Evolutionary conservation across 2,329 filamentous ascomycete species (phyloP).

Genomic region (Sporothrix pseudoabietina): DNA sequence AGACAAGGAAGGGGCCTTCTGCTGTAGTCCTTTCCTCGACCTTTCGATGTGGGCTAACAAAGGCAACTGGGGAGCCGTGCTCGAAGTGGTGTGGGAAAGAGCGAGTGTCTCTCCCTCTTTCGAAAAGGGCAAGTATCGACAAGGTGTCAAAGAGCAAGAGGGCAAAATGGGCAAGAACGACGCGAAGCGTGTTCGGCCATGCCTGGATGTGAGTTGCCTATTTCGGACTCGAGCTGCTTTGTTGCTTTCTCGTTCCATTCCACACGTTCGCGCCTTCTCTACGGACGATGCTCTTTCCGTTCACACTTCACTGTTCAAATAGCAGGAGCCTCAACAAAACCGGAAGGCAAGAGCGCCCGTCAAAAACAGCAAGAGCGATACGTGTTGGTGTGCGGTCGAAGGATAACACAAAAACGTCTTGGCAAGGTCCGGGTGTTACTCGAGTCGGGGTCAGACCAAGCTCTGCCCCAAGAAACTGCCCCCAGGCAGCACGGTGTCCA

Average conservation of each 20-base stretch:
- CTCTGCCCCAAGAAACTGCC: background rate
- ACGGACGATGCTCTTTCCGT: too few relatives aligned
- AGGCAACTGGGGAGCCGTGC: background rate
- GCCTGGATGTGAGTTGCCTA: background rate
- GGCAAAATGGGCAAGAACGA: background rate
- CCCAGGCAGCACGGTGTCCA: background rate
- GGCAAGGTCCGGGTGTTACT: background rate
- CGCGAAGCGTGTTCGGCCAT: slow-evolving; percentile 4
- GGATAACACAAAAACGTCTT: background rate
- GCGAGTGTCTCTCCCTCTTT: slow-evolving; percentile 3
- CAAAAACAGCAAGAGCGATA: background rate
- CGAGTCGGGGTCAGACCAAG: slow-evolving; percentile 3
- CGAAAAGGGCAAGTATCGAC: slow-evolving; percentile 8
- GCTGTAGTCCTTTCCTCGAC: background rate
- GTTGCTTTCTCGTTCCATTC: background rate
- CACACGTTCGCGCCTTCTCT: slow-evolving; percentile 2
- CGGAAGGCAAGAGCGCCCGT: background rate
- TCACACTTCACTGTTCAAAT: background rate
- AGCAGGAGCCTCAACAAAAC: background rate
- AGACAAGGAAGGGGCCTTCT: background rate
- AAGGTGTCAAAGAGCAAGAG: background rate
- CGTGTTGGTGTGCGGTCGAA: background rate
- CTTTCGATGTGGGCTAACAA: slow-evolving; percentile 3
- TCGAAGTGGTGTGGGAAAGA: background rate
- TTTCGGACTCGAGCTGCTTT: background rate